These are phyloP conservation scores for Aspergillus vadensis DNA, from an alignment of 2,329 filamentous ascomycete genomes.

Conservation along the genomic window DNA sequence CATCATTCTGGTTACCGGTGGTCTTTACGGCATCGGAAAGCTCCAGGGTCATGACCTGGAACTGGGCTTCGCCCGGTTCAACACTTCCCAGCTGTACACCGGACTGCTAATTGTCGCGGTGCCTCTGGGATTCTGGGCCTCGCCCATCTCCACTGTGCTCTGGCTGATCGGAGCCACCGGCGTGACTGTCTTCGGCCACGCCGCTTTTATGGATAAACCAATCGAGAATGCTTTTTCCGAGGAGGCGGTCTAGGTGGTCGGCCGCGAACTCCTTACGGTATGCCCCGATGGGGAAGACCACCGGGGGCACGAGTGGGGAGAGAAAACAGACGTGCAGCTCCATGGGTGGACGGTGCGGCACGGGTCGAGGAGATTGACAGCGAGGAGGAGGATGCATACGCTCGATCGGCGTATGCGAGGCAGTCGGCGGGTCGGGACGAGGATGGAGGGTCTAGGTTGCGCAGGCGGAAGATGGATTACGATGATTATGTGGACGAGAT, in stretches of 20 bases:
- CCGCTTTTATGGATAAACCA: slow-evolving; percentile 93
- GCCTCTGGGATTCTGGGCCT: slow-evolving; percentile 81
- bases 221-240: slow-evolving; percentile 99
- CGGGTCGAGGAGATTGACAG: slow-evolving; percentile 45
- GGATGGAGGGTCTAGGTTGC: slow-evolving; percentile 36
- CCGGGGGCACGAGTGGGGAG: slow-evolving; percentile 76
- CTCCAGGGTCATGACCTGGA: slow-evolving; percentile 87
- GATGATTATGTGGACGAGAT: slow-evolving; percentile 53
- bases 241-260: slow-evolving; percentile 99
- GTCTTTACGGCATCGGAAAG: slow-evolving; percentile 89
- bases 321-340: slow-evolving; percentile 58
- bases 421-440: slow-evolving; percentile 35
- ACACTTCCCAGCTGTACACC: slow-evolving; percentile 92
- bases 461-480: slow-evolving; percentile 40
- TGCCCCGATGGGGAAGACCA: slow-evolving; percentile 99
- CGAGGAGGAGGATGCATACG: slow-evolving; percentile 44
- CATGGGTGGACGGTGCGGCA: slow-evolving; percentile 52
- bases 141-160: slow-evolving; percentile 79
- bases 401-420: slow-evolving; percentile 28
- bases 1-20: slow-evolving; percentile 81
- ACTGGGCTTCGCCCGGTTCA: slow-evolving; percentile 78
- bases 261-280: slow-evolving; percentile 92
- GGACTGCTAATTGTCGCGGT: slow-evolving; percentile 79
- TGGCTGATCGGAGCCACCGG: slow-evolving; percentile 96
- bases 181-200: slow-evolving; percentile 92